Evolutionary conservation across 1,284 basidiomycete genomes (phyloP).

Genomic region (Heterobasidion parviporum): DNA sequence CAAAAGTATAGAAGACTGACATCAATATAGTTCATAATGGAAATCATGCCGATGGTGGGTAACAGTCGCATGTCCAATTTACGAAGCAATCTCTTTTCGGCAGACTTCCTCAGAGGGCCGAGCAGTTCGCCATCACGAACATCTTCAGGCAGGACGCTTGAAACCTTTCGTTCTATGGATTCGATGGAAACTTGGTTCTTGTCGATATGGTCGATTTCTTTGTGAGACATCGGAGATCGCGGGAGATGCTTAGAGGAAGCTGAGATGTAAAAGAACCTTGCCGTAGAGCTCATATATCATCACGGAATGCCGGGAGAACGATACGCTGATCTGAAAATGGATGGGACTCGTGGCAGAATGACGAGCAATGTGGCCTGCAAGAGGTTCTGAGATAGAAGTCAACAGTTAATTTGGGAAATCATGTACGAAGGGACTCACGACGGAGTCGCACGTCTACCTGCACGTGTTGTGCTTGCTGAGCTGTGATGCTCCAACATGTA

Average conservation of each 20-base stretch:
- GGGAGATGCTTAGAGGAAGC: too few species aligned
- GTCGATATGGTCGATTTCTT: neutral
- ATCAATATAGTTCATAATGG: constrained; percentile 65
- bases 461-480: too few species aligned
- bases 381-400: neutral
- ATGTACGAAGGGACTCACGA: too few species aligned
- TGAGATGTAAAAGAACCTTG: too few species aligned
- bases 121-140: constrained; percentile 18
- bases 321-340: neutral
- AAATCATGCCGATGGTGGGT: constrained; percentile 54
- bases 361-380: too few species aligned
- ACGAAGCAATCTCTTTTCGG: constrained; percentile 25
- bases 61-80: constrained; percentile 51
- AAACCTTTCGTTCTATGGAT: neutral
- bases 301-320: neutral
- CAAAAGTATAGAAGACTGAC: constrained; percentile 24
- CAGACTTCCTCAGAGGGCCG: constrained; percentile 15
- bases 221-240: too few species aligned
- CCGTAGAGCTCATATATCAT: neutral
- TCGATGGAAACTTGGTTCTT: neutral
- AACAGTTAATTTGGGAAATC: too few species aligned
- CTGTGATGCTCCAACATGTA: too few species aligned
- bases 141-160: neutral
- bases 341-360: neutral
- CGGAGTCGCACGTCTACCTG: too few species aligned